Base-by-base conservation (phyloP, 768 basidiomycete genomes). In the Flagelloscypha sp. region DNA sequence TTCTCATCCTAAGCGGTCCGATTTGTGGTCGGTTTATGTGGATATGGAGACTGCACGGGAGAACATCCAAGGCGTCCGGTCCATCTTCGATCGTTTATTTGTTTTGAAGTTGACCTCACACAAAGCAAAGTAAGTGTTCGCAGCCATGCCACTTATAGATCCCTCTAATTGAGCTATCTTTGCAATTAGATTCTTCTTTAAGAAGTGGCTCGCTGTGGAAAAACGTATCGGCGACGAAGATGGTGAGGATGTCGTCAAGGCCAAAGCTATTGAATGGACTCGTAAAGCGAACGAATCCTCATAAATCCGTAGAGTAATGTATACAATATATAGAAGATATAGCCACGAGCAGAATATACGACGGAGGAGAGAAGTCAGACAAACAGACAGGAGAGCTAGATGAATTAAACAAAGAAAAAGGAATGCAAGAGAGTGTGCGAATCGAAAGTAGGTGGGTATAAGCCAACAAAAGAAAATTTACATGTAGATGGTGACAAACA, bases 21-120 rank as follows among this genome's bases (percentile, higher is more conserved):
- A 98, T 50, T 63, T 97, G 32, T 98, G 95, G 94, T 84, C 81
- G 25, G 66, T 97, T 33, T 99, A 99, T 59, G 81, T 97, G 58
- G 95, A 99, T 56, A 93, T 95, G 84, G 88, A 98, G 53, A 81
- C 79, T 4, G 70, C 72, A 21, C 80, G 83, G 56, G 62, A 68
- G 10, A 80, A 94, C 56, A 79, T 95, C 18, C 82, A 84, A 48
- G 77, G 72, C 44, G 55, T 89, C 34, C 66, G 89, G 86, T 84
- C 54, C 22, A 68, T 98, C n/a, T 92, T 98, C 47, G 77, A 83
- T 39, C 82, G 94, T 11, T 75, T 89, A 7, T 62, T 98, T 7
- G 58, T 74, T 7, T 65, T 79, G 16, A 97, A 95, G 53, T 83
- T 95, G 71, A 94, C 90, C 9, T 86, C 79, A 50, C 85, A 90